phyloP scores from a whole-genome alignment of 176 grass and related monocot species.

The Leersia perrieri region DNA sequence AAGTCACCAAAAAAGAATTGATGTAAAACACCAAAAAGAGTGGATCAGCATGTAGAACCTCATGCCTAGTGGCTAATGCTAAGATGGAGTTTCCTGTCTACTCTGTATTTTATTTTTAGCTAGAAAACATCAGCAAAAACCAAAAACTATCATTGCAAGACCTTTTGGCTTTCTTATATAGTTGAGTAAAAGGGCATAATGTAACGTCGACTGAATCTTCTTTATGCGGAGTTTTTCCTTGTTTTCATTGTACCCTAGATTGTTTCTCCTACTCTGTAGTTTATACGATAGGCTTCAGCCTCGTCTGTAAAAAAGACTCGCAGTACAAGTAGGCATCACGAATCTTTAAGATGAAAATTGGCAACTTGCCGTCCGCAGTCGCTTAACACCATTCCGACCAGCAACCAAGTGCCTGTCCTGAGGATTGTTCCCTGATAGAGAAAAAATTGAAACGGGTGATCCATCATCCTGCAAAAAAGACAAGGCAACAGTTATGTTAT shows the following conservation, averaged over 20 bases:
- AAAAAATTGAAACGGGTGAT: constrained; percentile 89
- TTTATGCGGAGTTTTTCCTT: neutral
- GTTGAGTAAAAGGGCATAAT: neutral
- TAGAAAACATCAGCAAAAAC: neutral
- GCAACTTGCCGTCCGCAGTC: constrained; percentile 77
- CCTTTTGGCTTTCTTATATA: neutral
- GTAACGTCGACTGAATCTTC: neutral
- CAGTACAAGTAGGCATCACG: constrained; percentile 15
- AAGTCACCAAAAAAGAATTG: neutral
- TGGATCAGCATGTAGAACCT: neutral
- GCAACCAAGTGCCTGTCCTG: constrained; percentile 94
- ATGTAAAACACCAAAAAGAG: neutral
- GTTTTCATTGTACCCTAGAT: neutral
- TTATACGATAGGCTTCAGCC: neutral
- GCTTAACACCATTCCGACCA: constrained; percentile 91
- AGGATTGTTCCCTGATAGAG: constrained; percentile 79
- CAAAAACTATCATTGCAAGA: neutral
- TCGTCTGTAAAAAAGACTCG: neutral
- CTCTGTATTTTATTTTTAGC: neutral
- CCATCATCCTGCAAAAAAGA: constrained; percentile 84
- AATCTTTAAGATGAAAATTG: constrained; percentile 2
- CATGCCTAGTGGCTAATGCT: neutral
- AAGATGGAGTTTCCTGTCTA: neutral
- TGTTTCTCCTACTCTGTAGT: neutral
- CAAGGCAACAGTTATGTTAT: constrained; percentile 15